Percentiles rank a stretch among this genome's conserved stretches.
phyloP scores from a whole-genome alignment of 768 basidiomycete species.

The Mycena indigotica region DNA sequence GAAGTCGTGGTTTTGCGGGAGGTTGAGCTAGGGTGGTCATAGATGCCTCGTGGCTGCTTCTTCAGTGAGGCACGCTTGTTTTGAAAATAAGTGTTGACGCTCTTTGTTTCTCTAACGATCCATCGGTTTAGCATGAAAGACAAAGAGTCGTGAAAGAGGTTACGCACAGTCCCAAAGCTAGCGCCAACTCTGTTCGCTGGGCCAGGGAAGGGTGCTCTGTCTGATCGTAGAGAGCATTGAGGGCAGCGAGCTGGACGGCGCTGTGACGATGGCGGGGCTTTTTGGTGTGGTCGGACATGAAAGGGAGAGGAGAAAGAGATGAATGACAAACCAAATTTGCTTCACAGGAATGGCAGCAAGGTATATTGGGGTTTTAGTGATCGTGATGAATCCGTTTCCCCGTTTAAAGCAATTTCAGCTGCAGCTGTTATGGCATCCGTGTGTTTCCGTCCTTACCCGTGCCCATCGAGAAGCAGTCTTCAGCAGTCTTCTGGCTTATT shows the following conservation, averaged over 20 bases:
- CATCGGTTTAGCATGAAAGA: constrained; percentile 3
- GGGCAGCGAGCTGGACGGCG: constrained; percentile 67
- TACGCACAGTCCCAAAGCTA: constrained; percentile 75
- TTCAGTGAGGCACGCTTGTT: constrained; percentile 84
- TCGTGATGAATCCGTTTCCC: not conserved
- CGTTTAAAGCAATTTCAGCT: not conserved
- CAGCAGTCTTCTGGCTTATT: constrained; percentile 45
- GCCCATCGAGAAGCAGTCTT: constrained; percentile 42
- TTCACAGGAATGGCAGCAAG: constrained; percentile 23
- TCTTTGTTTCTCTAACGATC: constrained; percentile 72
- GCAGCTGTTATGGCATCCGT: not conserved
- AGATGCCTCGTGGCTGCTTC: constrained; percentile 53
- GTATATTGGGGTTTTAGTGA: constrained; percentile 21
- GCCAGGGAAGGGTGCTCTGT: constrained; percentile 76
- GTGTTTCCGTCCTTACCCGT: not conserved
- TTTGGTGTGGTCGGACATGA: constrained; percentile 50
- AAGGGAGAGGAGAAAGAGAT: constrained; percentile 33
- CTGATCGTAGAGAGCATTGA: constrained; percentile 78
- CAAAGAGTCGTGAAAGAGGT: constrained; percentile 17
- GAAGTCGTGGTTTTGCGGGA: not conserved
- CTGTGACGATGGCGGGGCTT: constrained; percentile 81
- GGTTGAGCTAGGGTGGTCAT: not conserved
- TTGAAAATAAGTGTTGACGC: constrained; percentile 86
- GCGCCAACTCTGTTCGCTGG: constrained; percentile 66
- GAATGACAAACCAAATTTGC: constrained; percentile 25